These are phyloP conservation scores for Striga asiatica DNA, from an alignment of 257 asterid species.

Conservation along the genomic window DNA sequence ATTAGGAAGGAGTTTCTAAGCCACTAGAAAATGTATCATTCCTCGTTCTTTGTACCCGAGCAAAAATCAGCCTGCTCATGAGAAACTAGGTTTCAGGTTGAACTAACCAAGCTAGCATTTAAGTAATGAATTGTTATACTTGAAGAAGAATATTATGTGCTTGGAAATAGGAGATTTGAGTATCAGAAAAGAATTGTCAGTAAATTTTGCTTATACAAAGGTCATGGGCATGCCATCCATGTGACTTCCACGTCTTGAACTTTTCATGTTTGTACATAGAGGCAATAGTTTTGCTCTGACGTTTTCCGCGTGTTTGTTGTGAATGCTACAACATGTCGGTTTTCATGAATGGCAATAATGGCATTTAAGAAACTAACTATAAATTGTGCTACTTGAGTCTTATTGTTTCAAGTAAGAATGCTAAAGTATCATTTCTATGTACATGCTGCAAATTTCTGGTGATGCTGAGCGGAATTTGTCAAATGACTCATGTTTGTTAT, in stretches of 20 bases:
- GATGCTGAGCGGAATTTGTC: no score
- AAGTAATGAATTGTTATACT: no score
- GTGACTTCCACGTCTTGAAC: neutral
- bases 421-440: neutral
- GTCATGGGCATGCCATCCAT: neutral
- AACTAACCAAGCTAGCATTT: no score
- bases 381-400: slow-evolving; percentile 9
- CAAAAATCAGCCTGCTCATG: no score
- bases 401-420: neutral
- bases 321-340: neutral
- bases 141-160: neutral
- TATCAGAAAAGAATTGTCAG: neutral
- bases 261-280: neutral
- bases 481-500: neutral
- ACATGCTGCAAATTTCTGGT: neutral
- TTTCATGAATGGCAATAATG: neutral
- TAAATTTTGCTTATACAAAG: neutral
- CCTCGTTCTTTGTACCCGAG: no score
- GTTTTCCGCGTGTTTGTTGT: neutral
- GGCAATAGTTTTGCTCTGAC: neutral
- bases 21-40: no score
- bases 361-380: slow-evolving; percentile 1
- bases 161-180: neutral
- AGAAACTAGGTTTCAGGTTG: no score
- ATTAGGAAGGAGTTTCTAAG: no score